Conservation (phyloP, 2,329 filamentous ascomycete species). For the Coniosporium tulheliwenetii region DNA sequence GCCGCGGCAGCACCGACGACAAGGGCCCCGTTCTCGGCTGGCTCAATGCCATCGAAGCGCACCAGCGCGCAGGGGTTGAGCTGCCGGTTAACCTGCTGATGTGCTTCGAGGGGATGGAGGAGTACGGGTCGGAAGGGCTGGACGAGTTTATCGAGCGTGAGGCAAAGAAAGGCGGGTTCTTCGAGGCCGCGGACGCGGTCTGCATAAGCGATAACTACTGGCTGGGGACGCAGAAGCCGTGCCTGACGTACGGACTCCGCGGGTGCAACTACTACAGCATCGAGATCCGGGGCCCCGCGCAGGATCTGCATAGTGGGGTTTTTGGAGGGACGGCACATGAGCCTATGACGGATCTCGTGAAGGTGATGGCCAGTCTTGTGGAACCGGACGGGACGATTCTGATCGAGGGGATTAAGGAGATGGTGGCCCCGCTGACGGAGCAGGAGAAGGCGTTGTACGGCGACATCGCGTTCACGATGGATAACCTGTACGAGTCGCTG, state of each 20-base stretch:
- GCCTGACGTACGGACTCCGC: constrained; percentile 89
- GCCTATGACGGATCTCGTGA: constrained; percentile 91
- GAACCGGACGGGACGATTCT: constrained; percentile 83
- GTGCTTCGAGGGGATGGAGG: constrained; percentile 99
- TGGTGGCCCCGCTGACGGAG: constrained; percentile 74
- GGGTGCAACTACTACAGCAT: constrained; percentile 97
- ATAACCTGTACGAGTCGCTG: constrained; percentile 80
- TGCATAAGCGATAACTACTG: constrained; percentile 99
- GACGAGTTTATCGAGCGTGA: constrained; percentile 89
- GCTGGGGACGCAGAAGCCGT: constrained; percentile 97
- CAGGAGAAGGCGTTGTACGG: constrained; percentile 84
- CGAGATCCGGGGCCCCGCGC: constrained; percentile 76
- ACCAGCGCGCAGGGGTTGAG: constrained; percentile 85
- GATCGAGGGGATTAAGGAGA: constrained; percentile 85
- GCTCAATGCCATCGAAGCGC: constrained; percentile 95
- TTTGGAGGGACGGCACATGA: constrained; percentile 95
- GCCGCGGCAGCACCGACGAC: constrained; percentile 89
- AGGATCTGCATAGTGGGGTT: constrained; percentile 91
- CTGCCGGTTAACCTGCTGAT: constrained; percentile 96
- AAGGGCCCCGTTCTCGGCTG: constrained; percentile 95
- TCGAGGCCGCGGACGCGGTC: constrained; percentile 87
- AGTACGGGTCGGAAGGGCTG: constrained; percentile 91
- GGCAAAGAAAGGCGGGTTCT: constrained; percentile 62
- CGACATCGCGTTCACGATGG: constrained; percentile 88
- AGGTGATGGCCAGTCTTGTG: constrained; percentile 68